Conservation (phyloP, 2,329 filamentous ascomycete species). For the Botrytis aclada region DNA sequence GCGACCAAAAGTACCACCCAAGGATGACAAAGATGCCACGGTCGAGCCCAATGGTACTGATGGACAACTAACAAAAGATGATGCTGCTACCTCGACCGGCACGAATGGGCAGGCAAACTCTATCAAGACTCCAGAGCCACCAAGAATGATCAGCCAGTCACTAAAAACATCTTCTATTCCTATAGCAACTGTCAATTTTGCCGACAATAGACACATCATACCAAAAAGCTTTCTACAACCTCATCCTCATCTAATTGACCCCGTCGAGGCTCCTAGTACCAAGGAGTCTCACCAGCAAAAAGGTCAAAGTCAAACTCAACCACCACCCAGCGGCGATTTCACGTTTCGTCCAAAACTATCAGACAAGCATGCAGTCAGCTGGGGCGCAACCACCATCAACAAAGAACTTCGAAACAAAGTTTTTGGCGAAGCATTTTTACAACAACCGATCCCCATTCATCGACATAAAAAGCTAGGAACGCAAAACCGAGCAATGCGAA, state of each 20-base stretch:
- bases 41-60: constrained; percentile 22
- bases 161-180: constrained; percentile 62
- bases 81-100: constrained; percentile 6
- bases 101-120: constrained; percentile 21
- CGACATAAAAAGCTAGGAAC: constrained; percentile 65
- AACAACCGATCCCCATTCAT: constrained; percentile 77
- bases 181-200: constrained; percentile 86
- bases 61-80: constrained; percentile 24
- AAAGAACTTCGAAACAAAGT: constrained; percentile 65
- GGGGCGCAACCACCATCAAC: constrained; percentile 70
- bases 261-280: constrained; percentile 29
- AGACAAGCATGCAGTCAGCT: constrained; percentile 56
- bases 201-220: constrained; percentile 91
- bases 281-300: constrained; percentile 34
- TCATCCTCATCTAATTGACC: constrained; percentile 46
- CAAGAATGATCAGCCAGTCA: constrained; percentile 67
- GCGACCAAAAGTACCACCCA: constrained; percentile 59
- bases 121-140: constrained; percentile 36
- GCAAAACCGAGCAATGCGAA: constrained; percentile 61
- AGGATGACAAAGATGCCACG: constrained; percentile 45
- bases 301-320: constrained; percentile 26
- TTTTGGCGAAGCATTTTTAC: constrained; percentile 85
- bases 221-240: constrained; percentile 74
- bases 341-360: constrained; percentile 47
- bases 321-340: constrained; percentile 22